Evolutionary conservation across 768 basidiomycete genomes (phyloP).

Genomic region (Naganishia vishniacii): DNA sequence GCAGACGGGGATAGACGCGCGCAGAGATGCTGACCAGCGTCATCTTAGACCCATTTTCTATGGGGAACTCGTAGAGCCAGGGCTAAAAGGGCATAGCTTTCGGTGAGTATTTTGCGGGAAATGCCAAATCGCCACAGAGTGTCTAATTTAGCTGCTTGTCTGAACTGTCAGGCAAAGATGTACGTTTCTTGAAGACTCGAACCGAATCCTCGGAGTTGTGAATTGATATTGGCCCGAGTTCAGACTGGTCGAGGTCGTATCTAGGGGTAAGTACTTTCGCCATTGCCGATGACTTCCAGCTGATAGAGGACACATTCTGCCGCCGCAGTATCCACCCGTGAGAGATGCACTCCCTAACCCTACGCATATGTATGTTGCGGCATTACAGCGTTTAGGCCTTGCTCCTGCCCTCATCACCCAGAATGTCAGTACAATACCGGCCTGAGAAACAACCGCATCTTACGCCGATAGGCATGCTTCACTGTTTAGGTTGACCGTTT

Average conservation of each 20-base stretch:
- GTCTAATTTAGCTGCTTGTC: not conserved
- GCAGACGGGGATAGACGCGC: too few species aligned
- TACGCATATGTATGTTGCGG: slow-evolving; percentile 79
- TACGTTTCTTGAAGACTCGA: slow-evolving; percentile 22
- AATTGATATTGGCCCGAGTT: too few species aligned
- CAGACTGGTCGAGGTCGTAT: slow-evolving; percentile 59
- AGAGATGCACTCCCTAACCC: slow-evolving; percentile 78
- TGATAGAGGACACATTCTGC: too few species aligned
- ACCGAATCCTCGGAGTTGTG: too few species aligned
- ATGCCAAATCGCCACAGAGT: not conserved
- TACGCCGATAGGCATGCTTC: not conserved
- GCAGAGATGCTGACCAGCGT: too few species aligned
- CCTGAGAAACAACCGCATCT: not conserved
- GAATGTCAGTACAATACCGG: slow-evolving; percentile 35
- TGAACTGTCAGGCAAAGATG: slow-evolving; percentile 62
- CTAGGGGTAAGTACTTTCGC: slow-evolving; percentile 32
- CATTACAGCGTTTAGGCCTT: slow-evolving; percentile 65
- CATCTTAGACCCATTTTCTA: slow-evolving; percentile 57
- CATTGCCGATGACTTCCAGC: too few species aligned
- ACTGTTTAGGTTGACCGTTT: slow-evolving; percentile 72
- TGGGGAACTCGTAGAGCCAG: slow-evolving; percentile 72
- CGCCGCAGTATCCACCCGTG: slow-evolving; percentile 80
- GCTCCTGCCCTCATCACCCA: slow-evolving; percentile 65
- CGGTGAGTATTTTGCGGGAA: slow-evolving; percentile 52
- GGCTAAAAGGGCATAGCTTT: slow-evolving; percentile 63